phyloP scores from a whole-genome alignment of 768 basidiomycete genomes.

The Mycena latifolia region DNA sequence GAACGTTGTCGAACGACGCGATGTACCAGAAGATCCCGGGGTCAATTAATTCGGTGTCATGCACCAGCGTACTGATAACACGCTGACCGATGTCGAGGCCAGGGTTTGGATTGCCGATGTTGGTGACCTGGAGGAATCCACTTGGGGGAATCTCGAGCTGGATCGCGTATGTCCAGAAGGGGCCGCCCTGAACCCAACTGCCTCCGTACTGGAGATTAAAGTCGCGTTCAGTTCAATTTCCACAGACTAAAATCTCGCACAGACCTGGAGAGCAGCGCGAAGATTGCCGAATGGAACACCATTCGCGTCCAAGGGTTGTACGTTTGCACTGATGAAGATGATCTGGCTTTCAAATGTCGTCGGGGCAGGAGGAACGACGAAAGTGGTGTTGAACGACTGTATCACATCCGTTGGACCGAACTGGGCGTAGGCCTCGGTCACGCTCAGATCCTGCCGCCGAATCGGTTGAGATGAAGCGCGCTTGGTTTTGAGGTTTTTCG shows the following conservation, averaged over 20 bases:
- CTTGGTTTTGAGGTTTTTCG: conserved; percentile 7
- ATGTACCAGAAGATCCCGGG: conserved; percentile 17
- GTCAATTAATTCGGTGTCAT: conserved; percentile 3
- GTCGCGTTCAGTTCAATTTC: conserved; percentile 8
- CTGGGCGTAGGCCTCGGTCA: conserved; percentile 16
- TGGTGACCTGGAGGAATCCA: conserved; percentile 11
- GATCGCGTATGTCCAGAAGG: conserved; percentile 23
- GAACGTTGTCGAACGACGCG: conserved; percentile 7
- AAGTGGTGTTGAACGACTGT: conserved; percentile 25
- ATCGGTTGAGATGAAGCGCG: conserved; percentile 10
- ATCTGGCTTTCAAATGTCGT: conserved; percentile 24
- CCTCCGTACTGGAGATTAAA: conserved; percentile 31
- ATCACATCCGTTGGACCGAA: conserved; percentile 18
- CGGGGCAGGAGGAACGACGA: conserved; percentile 18
- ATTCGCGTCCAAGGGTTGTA: conserved; percentile 15
- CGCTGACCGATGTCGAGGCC: no score
- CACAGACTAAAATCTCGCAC: conserved; percentile 8
- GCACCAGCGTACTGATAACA: background rate
- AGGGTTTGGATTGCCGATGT: no score
- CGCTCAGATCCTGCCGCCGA: conserved; percentile 19
- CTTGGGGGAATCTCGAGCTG: conserved; percentile 13
- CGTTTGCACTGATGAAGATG: conserved; percentile 22
- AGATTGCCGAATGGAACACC: conserved; percentile 22
- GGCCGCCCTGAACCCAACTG: conserved; percentile 11
- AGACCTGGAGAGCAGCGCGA: conserved; percentile 25